Evolutionary conservation across 495 filamentous ascomycete species (phyloP), one percentile per base, ranked within the genome.

Genomic region (Neurospora sp.): DNA sequence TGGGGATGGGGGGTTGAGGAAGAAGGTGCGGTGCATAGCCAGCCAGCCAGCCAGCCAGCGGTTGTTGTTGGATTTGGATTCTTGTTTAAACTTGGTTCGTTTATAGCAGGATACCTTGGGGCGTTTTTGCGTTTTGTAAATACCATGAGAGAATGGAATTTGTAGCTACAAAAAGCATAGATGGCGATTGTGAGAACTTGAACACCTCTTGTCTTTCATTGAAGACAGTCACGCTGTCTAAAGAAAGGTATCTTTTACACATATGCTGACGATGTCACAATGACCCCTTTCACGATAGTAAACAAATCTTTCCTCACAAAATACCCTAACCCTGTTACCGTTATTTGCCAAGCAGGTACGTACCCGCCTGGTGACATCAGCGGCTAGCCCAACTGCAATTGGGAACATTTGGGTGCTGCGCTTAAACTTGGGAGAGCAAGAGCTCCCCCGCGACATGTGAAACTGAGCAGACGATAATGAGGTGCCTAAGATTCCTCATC

Each of bases 41-140:
- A 22, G 40, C 35, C 37, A 22, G 40, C 35, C 37, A 41, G 35
- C 39, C 39, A 39, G 69, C n/a, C 14, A 70, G 69, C 41, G 40
- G 7, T 38, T 6, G 35, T 69, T 53, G 40, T 71, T 53, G 31
- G 41, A 45, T 71, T 45, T 69, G 8, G 8, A 37, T 40, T 0
- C 4, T 70, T 44, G 69, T 27, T 18, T 22, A 20, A 71, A 37
- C 0, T 65, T 65, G 12, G 5, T 1, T 61, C 53, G 22, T 61
- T 31, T 71, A 70, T 70, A 31, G 35, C 41, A 69, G 73, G 68
- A 72, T 35, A 38, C 31, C 8, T 70, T 22, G 70, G 5, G 45
- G 73, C 53, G 48, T 71, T 40, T 40, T 41, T 71, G 53, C 8
- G 48, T 61, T 74, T 65, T 74, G 73, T 53, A 38, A 41, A 22